Percentiles rank a stretch among this genome's conserved stretches.
These are phyloP conservation scores for Coemansia sp. DNA, from an alignment of 192 early-diverging fungal genomes.

Conservation along the genomic window DNA sequence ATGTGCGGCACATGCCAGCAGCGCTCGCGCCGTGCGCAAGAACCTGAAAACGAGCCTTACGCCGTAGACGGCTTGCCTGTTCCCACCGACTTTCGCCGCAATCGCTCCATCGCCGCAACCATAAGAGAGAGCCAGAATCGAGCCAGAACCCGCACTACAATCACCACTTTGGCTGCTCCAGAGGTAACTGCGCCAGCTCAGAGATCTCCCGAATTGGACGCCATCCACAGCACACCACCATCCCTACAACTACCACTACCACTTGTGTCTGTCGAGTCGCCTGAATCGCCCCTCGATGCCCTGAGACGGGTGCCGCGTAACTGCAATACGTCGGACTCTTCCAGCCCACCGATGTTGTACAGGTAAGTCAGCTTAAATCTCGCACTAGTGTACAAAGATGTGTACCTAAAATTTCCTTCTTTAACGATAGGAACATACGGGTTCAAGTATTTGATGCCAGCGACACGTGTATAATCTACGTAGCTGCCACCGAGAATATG, in stretches of 20 bases:
- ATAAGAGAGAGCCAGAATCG: constrained; percentile 16
- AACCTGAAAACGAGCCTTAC: constrained; percentile 20
- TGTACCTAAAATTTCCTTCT: background rate
- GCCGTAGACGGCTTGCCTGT: background rate
- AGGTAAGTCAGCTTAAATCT: background rate
- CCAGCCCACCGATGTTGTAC: background rate
- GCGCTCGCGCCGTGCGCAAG: constrained; percentile 39
- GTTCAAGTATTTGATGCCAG: constrained; percentile 26
- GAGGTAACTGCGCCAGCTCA: background rate
- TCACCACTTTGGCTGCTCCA: background rate
- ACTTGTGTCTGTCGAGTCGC: background rate
- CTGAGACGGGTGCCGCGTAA: background rate
- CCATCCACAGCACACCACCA: background rate
- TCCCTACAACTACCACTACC: background rate
- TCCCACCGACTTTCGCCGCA: constrained; percentile 43
- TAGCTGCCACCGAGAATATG: constrained; percentile 20
- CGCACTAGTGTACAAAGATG: too few relatives aligned
- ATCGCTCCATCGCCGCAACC: constrained; percentile 42
- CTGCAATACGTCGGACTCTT: background rate
- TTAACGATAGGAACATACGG: constrained; percentile 15
- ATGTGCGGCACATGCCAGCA: constrained; percentile 53
- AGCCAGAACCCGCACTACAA: background rate
- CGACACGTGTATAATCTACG: constrained; percentile 16
- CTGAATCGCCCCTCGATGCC: background rate
- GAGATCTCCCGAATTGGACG: background rate